These are phyloP conservation scores for Claviceps pazoutovae DNA, from an alignment of 2,329 filamentous ascomycete species.

Conservation along the genomic window DNA sequence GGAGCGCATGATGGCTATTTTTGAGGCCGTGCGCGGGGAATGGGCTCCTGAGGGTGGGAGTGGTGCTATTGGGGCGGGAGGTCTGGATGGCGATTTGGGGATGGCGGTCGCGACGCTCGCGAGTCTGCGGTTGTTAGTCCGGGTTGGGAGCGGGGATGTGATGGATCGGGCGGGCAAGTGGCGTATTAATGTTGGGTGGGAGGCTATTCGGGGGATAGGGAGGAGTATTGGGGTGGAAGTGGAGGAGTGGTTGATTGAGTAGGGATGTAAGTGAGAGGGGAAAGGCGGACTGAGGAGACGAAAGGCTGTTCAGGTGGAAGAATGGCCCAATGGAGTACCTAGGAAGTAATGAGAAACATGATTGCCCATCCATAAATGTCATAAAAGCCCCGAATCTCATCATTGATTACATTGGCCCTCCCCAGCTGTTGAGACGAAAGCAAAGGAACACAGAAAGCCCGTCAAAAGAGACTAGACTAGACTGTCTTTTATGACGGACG, in stretches of 20 bases:
- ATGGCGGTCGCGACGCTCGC: constrained; percentile 59
- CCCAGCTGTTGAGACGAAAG: too few relatives aligned
- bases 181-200: constrained; percentile 69
- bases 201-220: constrained; percentile 56
- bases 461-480: too few relatives aligned
- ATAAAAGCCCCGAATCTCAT: too few relatives aligned
- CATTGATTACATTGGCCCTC: too few relatives aligned
- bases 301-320: not conserved
- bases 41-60: constrained; percentile 27
- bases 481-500: too few relatives aligned
- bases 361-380: too few relatives aligned
- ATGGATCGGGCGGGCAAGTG: constrained; percentile 60
- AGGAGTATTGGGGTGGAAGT: constrained; percentile 65
- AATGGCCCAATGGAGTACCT: too few relatives aligned
- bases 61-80: constrained; percentile 12
- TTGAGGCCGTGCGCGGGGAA: constrained; percentile 48
- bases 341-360: too few relatives aligned
- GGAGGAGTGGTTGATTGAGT: constrained; percentile 63
- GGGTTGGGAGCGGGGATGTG: constrained; percentile 47
- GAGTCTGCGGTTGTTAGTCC: constrained; percentile 54
- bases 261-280: not conserved
- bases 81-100: constrained; percentile 41
- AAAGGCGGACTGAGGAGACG: not conserved
- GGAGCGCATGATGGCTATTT: constrained; percentile 67
- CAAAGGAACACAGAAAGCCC: too few relatives aligned